These are phyloP conservation scores for Candida methanosorbosa DNA, from an alignment of 805 yeast genomes.

Conservation along the genomic window DNA sequence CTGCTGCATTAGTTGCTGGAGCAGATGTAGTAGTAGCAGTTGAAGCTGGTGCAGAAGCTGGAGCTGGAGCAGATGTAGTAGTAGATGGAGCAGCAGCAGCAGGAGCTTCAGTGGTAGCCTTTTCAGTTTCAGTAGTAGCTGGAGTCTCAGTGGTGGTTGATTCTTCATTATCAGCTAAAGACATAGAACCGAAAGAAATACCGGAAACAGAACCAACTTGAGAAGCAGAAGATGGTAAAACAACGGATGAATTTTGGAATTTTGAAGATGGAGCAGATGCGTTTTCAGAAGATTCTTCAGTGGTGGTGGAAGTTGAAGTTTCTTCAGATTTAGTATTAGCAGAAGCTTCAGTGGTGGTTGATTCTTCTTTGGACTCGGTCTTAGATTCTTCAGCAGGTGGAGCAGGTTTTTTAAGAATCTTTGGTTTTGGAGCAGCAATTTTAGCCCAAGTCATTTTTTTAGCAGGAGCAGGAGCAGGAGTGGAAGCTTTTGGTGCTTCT, in stretches of 20 bases:
- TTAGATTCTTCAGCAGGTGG: conserved; percentile 8
- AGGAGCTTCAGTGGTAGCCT: background rate
- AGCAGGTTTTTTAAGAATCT: conserved; percentile 10
- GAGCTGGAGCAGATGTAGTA: conserved; percentile 4
- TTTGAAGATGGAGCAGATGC: conserved; percentile 1
- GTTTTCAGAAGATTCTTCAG: conserved; percentile 1
- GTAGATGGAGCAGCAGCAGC: conserved; percentile 2
- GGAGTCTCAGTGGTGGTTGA: conserved; percentile 9
- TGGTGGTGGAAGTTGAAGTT: conserved; percentile 2
- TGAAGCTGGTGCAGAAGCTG: conserved; percentile 3
- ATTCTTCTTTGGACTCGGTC: conserved; percentile 5
- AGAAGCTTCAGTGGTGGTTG: conserved; percentile 3
- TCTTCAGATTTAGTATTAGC: background rate
- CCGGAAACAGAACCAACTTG: conserved; percentile 37
- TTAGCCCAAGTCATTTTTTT: conserved; percentile 15
- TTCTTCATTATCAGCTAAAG: conserved; percentile 36
- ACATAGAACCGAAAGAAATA: conserved; percentile 47
- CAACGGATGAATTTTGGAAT: conserved; percentile 23
- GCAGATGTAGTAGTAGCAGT: no score
- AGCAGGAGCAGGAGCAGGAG: conserved; percentile 10
- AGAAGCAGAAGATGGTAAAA: conserved; percentile 39
- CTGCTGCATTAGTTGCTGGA: conserved; percentile 1
- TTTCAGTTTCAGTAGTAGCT: no score
- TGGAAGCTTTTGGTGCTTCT: conserved; percentile 1
- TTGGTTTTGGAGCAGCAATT: conserved; percentile 17